These are phyloP conservation scores for Neocatenulostroma microsporum DNA, from an alignment of 2,329 filamentous ascomycete species.

Conservation along the genomic window DNA sequence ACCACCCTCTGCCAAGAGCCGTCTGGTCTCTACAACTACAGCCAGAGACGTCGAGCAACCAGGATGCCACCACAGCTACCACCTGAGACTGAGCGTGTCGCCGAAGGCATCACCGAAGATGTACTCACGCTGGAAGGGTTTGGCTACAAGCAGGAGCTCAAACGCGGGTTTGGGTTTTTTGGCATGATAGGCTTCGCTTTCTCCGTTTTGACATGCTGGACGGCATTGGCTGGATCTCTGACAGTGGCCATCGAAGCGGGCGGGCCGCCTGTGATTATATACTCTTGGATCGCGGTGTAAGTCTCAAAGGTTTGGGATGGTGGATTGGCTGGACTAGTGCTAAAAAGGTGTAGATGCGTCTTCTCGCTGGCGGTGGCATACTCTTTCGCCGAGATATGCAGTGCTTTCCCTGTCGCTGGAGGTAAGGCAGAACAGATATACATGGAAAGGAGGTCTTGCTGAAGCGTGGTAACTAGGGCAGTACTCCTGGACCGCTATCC, in stretches of 20 bases:
- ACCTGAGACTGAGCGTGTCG: not conserved
- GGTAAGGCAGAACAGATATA: conserved; percentile 37
- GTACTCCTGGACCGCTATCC: conserved; percentile 51
- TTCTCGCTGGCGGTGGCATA: conserved; percentile 48
- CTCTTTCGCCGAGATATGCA: conserved; percentile 53
- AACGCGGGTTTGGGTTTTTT: conserved; percentile 48
- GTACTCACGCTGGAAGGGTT: conserved; percentile 35
- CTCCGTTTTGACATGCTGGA: conserved; percentile 53
- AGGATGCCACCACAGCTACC: not conserved
- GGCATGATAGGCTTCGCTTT: conserved; percentile 55
- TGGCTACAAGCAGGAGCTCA: conserved; percentile 46
- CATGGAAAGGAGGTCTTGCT: too few species aligned
- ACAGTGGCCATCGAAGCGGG: conserved; percentile 50
- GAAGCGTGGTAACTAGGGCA: too few species aligned
- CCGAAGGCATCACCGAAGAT: conserved; percentile 55
- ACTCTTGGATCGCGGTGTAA: conserved; percentile 47
- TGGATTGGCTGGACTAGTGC: conserved; percentile 43
- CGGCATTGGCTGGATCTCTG: conserved; percentile 48
- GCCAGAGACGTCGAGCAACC: too few species aligned
- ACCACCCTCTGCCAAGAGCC: too few species aligned
- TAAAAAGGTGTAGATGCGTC: conserved; percentile 29
- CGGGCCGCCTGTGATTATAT: conserved; percentile 53
- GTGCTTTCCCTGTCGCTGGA: conserved; percentile 49
- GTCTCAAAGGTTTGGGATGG: conserved; percentile 50
- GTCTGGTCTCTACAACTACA: too few species aligned